Percentiles rank a stretch among this genome's conserved stretches.
Conservation (phyloP, 306 rosid genomes). For the Lablab purpureus region DNA sequence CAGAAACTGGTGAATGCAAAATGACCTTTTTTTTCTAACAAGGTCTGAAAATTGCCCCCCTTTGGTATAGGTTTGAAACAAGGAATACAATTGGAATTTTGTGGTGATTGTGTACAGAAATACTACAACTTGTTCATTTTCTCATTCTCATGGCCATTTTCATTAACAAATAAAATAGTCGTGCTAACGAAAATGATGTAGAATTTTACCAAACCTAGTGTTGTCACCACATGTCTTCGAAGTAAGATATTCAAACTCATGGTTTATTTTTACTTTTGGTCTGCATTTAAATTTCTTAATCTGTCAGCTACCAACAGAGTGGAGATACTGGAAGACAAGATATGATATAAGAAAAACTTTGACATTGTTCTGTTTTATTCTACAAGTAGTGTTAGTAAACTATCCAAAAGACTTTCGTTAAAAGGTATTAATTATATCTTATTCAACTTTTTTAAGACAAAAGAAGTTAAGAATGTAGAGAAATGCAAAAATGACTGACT, state of each 20-base stretch:
- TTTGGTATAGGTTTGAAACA: slow-evolving; percentile 13
- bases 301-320: background rate
- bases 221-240: background rate
- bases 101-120: background rate
- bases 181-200: background rate
- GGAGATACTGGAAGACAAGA: background rate
- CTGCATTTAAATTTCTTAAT: background rate
- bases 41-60: background rate
- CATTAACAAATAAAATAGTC: background rate
- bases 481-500: no score
- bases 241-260: background rate
- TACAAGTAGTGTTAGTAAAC: background rate
- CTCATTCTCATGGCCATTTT: background rate
- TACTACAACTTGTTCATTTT: background rate
- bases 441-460: no score
- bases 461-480: no score
- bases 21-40: background rate
- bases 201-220: background rate
- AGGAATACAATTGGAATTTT: background rate
- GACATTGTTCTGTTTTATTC: background rate
- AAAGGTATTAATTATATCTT: background rate
- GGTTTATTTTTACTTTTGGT: background rate
- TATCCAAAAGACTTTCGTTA: background rate
- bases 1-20: slow-evolving; percentile 12
- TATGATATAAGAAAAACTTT: background rate